Evolutionary conservation across 805 yeast genomes (phyloP).

Genomic region (Metschnikowia lunata): DNA sequence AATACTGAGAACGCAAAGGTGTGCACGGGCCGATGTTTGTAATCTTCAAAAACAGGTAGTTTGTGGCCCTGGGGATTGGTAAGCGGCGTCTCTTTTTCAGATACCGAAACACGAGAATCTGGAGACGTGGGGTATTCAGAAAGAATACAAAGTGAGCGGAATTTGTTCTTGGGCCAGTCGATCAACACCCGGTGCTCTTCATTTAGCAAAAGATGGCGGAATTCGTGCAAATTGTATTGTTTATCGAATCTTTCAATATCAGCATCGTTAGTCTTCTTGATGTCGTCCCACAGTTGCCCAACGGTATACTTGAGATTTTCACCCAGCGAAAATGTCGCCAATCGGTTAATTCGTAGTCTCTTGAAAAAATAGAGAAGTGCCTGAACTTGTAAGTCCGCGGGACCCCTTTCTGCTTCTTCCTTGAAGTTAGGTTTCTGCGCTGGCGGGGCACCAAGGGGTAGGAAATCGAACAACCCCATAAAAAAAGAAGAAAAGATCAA

Average conservation of each 20-base stretch:
- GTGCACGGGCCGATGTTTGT: slow-evolving; percentile 20
- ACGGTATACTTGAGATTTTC: slow-evolving; percentile 18
- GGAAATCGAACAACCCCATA: slow-evolving; percentile 11
- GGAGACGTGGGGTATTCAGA: slow-evolving; percentile 42
- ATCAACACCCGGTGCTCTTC: slow-evolving; percentile 64
- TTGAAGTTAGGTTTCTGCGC: slow-evolving; percentile 1
- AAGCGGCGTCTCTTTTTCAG: slow-evolving; percentile 14
- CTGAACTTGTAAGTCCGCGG: slow-evolving; percentile 58
- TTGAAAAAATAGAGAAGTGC: slow-evolving; percentile 55
- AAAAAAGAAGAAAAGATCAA: background rate
- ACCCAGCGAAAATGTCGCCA: slow-evolving; percentile 39
- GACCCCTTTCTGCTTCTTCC: slow-evolving; percentile 12
- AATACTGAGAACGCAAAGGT: slow-evolving; percentile 21
- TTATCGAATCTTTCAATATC: slow-evolving; percentile 44
- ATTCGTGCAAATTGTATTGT: slow-evolving; percentile 47
- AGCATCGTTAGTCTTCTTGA: slow-evolving; percentile 1
- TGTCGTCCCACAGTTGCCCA: slow-evolving; percentile 14
- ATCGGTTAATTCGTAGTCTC: slow-evolving; percentile 41
- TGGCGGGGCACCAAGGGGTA: slow-evolving; percentile 2
- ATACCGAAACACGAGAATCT: slow-evolving; percentile 19
- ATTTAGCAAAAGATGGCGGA: slow-evolving; percentile 37
- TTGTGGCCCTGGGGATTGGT: background rate
- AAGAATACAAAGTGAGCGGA: slow-evolving; percentile 56
- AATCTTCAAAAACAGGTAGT: slow-evolving; percentile 17
- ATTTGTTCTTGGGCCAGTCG: slow-evolving; percentile 65